Evolutionary conservation across 441 rosid species (phyloP).

Genomic region (Populus hybrid): DNA sequence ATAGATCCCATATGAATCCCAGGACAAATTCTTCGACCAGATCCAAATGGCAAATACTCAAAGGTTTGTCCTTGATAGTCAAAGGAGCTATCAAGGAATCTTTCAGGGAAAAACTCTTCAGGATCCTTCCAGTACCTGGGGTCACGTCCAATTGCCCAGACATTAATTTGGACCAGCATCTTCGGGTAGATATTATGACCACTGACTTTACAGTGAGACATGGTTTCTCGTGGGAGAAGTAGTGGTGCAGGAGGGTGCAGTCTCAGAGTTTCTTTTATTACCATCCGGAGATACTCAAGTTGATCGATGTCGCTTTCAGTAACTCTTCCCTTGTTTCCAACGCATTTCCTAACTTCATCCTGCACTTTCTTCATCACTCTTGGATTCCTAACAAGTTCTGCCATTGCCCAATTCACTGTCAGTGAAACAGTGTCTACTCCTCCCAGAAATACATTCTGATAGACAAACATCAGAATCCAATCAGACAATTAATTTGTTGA

Average conservation of each 20-base stretch:
- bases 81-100: slow-evolving; percentile 10
- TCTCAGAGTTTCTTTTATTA: slow-evolving; percentile 43
- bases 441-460: slow-evolving; percentile 32
- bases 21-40: too few relatives aligned
- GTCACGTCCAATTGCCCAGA: slow-evolving; percentile 40
- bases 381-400: slow-evolving; percentile 32
- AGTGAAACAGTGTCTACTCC: slow-evolving; percentile 35
- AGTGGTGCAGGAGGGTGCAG: slow-evolving; percentile 39
- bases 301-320: slow-evolving; percentile 23
- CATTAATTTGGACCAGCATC: slow-evolving; percentile 33
- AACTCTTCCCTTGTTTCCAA: slow-evolving; percentile 25
- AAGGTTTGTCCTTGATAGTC: too few relatives aligned
- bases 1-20: too few relatives aligned
- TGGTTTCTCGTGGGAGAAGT: slow-evolving; percentile 31
- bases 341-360: slow-evolving; percentile 14
- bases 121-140: slow-evolving; percentile 32
- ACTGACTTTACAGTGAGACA: slow-evolving; percentile 24
- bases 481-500: neutral
- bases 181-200: slow-evolving; percentile 33
- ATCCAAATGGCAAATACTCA: too few relatives aligned
- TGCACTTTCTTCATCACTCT: slow-evolving; percentile 33
- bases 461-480: neutral
- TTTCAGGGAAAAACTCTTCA: too few relatives aligned
- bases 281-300: slow-evolving; percentile 28
- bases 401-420: slow-evolving; percentile 38